These are phyloP conservation scores for Platanthera guangdongensis DNA, from an alignment of 106 monocot species.

Conservation along the genomic window DNA sequence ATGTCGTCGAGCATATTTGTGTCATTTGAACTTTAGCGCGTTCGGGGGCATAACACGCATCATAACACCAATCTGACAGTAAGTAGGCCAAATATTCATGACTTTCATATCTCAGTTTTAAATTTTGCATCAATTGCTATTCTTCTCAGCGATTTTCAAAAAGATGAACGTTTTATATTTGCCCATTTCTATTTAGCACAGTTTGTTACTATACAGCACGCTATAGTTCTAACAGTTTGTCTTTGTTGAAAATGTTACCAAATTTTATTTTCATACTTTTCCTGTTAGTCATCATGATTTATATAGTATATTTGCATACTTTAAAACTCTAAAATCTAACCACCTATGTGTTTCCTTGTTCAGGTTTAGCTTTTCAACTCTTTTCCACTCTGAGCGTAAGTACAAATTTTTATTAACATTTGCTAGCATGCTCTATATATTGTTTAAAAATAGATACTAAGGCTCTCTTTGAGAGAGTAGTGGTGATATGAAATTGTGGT, in stretches of 20 bases:
- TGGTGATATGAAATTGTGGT: too few relatives aligned
- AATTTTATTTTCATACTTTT: not conserved
- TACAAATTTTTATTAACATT: conserved; percentile 4
- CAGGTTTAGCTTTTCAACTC: conserved; percentile 73
- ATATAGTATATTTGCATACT: not conserved
- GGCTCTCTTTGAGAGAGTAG: too few relatives aligned
- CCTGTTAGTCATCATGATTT: not conserved
- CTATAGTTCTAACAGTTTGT: too few relatives aligned
- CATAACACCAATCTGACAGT: too few relatives aligned
- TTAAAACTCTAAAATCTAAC: conserved; percentile 6
- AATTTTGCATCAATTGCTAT: not conserved
- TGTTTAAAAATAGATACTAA: not conserved
- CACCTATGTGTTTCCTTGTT: not conserved
- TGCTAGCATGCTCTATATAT: not conserved
- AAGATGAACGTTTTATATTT: not conserved
- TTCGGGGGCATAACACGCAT: too few relatives aligned
- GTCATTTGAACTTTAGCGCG: too few relatives aligned
- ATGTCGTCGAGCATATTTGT: too few relatives aligned
- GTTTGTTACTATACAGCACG: too few relatives aligned
- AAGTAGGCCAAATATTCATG: too few relatives aligned
- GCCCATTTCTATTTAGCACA: not conserved
- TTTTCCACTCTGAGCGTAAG: conserved; percentile 51
- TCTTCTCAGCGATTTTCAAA: not conserved
- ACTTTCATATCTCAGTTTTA: not conserved
- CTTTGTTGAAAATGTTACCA: not conserved